These are phyloP conservation scores for Notholithocarpus densiflorus DNA, from an alignment of 306 rosid species.

Conservation along the genomic window DNA sequence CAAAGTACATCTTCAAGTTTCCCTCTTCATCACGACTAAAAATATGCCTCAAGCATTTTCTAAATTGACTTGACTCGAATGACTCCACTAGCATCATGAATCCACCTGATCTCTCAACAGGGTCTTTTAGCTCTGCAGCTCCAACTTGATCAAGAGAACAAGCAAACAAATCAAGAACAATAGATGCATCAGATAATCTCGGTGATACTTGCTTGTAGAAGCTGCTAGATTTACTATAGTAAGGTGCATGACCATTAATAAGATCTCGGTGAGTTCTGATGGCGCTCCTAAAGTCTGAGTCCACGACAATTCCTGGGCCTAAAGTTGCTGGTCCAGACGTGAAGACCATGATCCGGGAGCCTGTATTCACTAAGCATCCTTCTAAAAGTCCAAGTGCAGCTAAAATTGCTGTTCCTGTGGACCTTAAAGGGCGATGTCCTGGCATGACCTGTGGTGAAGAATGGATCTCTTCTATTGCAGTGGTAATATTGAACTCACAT, in stretches of 20 bases:
- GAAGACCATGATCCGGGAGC: constrained; percentile 85
- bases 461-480: constrained; percentile 74
- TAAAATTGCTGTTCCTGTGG: constrained; percentile 79
- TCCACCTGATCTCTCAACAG: constrained; percentile 79
- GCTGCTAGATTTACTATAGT: constrained; percentile 45
- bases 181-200: constrained; percentile 54
- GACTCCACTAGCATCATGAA: constrained; percentile 75
- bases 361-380: constrained; percentile 54
- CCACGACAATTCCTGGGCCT: constrained; percentile 75
- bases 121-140: constrained; percentile 60
- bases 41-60: constrained; percentile 59
- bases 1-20: constrained; percentile 63
- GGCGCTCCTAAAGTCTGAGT: constrained; percentile 45
- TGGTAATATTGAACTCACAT: constrained; percentile 64
- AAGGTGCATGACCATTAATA: constrained; percentile 50
- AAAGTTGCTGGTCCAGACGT: constrained; percentile 84
- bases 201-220: constrained; percentile 55
- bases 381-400: constrained; percentile 79
- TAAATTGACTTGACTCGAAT: constrained; percentile 65
- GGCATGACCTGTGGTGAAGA: constrained; percentile 28
- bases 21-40: constrained; percentile 58
- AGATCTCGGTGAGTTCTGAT: constrained; percentile 78
- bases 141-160: constrained; percentile 94
- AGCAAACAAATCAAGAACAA: constrained; percentile 73
- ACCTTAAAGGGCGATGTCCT: constrained; percentile 59